Evolutionary conservation across 2,329 filamentous ascomycete species (phyloP), one percentile per base, ranked within the genome.

Genomic region (Pseudocercospora fuligena): DNA sequence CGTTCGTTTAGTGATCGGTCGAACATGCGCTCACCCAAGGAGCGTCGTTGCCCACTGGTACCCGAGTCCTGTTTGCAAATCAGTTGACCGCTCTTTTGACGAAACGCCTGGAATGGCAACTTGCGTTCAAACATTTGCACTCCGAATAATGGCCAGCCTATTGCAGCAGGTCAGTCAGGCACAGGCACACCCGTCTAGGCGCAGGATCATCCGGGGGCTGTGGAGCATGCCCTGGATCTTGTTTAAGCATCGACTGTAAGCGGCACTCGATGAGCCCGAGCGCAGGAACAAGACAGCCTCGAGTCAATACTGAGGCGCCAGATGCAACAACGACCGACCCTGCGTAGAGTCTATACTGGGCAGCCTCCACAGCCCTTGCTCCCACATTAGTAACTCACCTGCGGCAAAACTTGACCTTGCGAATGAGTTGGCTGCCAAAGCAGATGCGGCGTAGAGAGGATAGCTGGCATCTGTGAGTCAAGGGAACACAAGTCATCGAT

Each of bases 121-220:
- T 78, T 75, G 84, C 82, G 78, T 73, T 83, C 76, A 77, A 82
- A 85, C 81, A 85, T 82, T 73, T 85, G 83, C n/a, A 83, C 79
- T 63, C 83, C 82, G 71, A 82, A 82, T 43, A 82, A 74, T 33
- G 80, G 80, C 69, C 81, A 80, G 2, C 61, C 69, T 59, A 53
- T 56, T 47, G 49, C 33, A 63, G 53, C 51, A 64, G 19, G 64
- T 68, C 40, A 69, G 64, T 62, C 65, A 69, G 65, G 60, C 56
- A 53, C 53, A 40, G 16, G 40, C 56, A 61, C 56, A 40, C 29
- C 54, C 54, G 27, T 58, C 54, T 58, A 33, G 54, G 29, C 54
- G 54, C 54, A 33, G 54, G 29, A 36, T 33, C 31, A 23, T 33
- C 54, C 54, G 31, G 54, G 3, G 54, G 29, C 27, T 58, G 54